Base-by-base conservation (phyloP, 352 stramenopile species). In the Phytophthora podocarpi region DNA sequence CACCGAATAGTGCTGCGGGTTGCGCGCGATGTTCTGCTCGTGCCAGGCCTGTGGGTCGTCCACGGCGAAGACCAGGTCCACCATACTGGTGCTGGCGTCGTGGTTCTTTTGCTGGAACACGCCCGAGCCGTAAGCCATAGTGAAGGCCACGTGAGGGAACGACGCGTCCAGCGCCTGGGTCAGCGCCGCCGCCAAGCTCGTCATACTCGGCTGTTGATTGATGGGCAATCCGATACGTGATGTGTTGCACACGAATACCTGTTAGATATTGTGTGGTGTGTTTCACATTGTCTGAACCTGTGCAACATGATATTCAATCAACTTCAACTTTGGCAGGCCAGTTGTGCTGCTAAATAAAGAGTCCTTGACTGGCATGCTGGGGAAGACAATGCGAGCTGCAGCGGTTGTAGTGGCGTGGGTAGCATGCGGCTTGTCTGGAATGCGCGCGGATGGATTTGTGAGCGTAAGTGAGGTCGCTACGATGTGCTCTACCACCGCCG, bases 31-130 rank as follows among this genome's bases (percentile, higher is more conserved):
- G 58, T 97, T 96, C 24, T 82, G 81, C 11, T 74, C 62, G 76
- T 97, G 90, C 90, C 90, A 97, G 45, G 67, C 64, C 23, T 71
- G 59, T 15, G 90, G 78, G 61, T 97, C 82, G 45, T 91, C 74
- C 34, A 97, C 90, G 1, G 85, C 90, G 46, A 97, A 90, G 8
- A 97, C 85, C 32, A 97, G 80, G 54, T 97, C 90, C 34, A 97
- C 74, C 86, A 97, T 92, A 28, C 82, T 89, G 35, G 63, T 66
- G 61, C 82, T 92, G 45, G 70, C 71, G 60, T 96, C 78, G 70
- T 93, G 84, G 58, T 90, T 74, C 40, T 66, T 77, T 59, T 96
- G 87, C 66, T 76, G 63, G 57, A 96, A 96, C 3, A 96, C 85
- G 21, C 81, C 77, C 12, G 87, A 96, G 5, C 87, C 87, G 52